Conservation (phyloP, 768 basidiomycete species). For the Trametes meyenii region DNA sequence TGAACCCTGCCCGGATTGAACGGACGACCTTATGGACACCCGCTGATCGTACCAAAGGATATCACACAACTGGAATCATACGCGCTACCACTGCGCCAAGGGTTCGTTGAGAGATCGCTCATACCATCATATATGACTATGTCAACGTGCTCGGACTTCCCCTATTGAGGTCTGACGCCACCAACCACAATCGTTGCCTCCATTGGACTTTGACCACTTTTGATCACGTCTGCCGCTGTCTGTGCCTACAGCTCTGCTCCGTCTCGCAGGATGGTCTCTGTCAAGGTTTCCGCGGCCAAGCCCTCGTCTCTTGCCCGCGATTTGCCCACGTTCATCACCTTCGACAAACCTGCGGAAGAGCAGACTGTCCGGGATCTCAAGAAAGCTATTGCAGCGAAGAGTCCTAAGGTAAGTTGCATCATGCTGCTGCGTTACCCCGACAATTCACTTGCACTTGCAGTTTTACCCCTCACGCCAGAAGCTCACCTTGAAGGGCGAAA, state of each 20-base stretch:
- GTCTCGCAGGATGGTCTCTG: constrained; percentile 44
- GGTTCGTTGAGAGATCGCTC: no score
- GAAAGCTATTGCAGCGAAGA: constrained; percentile 55
- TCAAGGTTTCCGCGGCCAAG: constrained; percentile 56
- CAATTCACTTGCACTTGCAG: constrained; percentile 42
- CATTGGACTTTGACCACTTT: background rate
- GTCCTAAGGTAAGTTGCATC: constrained; percentile 47
- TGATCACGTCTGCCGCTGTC: background rate
- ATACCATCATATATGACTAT: no score
- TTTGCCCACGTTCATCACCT: constrained; percentile 53
- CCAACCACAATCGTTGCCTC: background rate
- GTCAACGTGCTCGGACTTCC: no score
- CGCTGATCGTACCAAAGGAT: no score
- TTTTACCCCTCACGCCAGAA: constrained; percentile 75
- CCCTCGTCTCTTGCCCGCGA: constrained; percentile 52
- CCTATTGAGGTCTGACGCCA: no score
- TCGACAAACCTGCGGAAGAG: constrained; percentile 47
- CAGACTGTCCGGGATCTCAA: constrained; percentile 75
- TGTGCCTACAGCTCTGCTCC: background rate
- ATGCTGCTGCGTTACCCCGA: background rate
- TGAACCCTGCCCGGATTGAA: no score
- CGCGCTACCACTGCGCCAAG: no score
- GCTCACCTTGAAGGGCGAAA: constrained; percentile 63
- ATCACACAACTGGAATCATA: no score
- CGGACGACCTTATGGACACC: no score